A percentile compares a stretch with the other conserved stretches of the same genome.
Conservation (phyloP, 495 filamentous ascomycete genomes). For the Penicillium soppii region DNA sequence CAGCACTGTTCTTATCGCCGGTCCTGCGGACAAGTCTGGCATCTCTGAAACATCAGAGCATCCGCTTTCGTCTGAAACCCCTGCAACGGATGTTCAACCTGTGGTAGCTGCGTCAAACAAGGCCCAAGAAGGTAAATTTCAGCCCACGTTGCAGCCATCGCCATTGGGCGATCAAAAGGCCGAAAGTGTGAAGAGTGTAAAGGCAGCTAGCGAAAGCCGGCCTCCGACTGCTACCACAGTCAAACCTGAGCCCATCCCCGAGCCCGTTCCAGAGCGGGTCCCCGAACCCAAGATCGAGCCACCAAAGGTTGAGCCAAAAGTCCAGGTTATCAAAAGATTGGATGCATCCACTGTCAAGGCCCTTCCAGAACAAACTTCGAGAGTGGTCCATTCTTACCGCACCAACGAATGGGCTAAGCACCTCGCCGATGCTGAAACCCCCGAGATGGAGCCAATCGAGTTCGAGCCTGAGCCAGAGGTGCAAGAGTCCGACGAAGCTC, state of each 20-base stretch:
- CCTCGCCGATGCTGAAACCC: constrained; percentile 71
- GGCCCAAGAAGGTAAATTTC: not conserved
- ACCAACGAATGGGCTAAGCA: constrained; percentile 98
- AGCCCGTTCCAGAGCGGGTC: not conserved
- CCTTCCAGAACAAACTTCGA: constrained; percentile 53
- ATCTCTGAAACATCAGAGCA: not conserved
- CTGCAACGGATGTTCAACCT: not conserved
- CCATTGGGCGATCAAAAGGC: not conserved
- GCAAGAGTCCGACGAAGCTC: constrained; percentile 19
- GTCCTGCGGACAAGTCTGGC: not conserved
- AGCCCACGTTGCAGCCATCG: not conserved
- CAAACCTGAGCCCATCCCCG: not conserved
- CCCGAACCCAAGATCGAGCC: not conserved
- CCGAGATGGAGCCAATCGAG: constrained; percentile 64
- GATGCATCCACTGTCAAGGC: constrained; percentile 35
- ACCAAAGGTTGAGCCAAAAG: constrained; percentile 10
- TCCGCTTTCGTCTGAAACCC: not conserved
- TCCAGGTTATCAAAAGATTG: constrained; percentile 28
- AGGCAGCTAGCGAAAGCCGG: not conserved
- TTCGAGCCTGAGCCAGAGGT: constrained; percentile 32
- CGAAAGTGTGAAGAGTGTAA: not conserved
- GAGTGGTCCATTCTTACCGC: constrained; percentile 75
- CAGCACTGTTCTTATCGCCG: not conserved
- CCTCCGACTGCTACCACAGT: not conserved
- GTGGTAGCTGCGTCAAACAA: not conserved